A percentile compares a stretch with the other conserved stretches of the same genome.
phyloP scores from a whole-genome alignment of 768 basidiomycete species.

The Boletales sp. region DNA sequence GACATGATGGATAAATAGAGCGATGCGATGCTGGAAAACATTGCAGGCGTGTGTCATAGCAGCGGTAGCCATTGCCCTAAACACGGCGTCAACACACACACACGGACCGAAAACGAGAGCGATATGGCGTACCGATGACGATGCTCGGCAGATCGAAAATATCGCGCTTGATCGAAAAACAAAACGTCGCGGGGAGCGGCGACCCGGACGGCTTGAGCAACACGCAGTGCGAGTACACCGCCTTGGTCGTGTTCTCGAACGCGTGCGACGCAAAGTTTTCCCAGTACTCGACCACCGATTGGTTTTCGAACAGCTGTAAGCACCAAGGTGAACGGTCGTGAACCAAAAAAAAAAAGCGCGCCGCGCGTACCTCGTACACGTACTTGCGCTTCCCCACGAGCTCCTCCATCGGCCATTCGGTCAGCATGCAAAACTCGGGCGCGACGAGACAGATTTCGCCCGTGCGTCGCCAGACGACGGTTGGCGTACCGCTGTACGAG shows the following conservation, averaged over 20 bases:
- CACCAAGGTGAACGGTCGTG: too few relatives aligned
- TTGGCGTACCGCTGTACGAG: slow-evolving; percentile 95
- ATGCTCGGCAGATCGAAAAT: slow-evolving; percentile 87
- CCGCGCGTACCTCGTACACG: slow-evolving; percentile 35
- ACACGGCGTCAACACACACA: slow-evolving; percentile 2
- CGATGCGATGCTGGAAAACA: slow-evolving; percentile 1
- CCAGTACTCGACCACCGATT: slow-evolving; percentile 93
- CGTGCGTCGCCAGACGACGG: slow-evolving; percentile 95
- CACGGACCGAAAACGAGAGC: neutral
- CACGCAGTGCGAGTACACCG: slow-evolving; percentile 90
- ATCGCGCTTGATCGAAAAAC: slow-evolving; percentile 93
- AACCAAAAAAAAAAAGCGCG: too few relatives aligned
- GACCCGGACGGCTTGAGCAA: slow-evolving; percentile 80
- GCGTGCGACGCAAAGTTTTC: slow-evolving; percentile 96
- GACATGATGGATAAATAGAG: slow-evolving; percentile 7
- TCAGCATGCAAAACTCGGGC: slow-evolving; percentile 93
- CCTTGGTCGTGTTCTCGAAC: slow-evolving; percentile 96
- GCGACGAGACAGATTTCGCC: slow-evolving; percentile 98
- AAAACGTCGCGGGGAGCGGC: slow-evolving; percentile 89
- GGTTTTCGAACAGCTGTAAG: slow-evolving; percentile 83
- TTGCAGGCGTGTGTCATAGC: slow-evolving; percentile 39
- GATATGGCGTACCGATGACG: slow-evolving; percentile 64
- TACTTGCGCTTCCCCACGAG: slow-evolving; percentile 58
- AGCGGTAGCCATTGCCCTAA: slow-evolving; percentile 87
- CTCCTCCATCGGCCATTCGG: slow-evolving; percentile 86